These are phyloP conservation scores for Xylariaceae sp. DNA, from an alignment of 2,329 filamentous ascomycete genomes.

Conservation along the genomic window DNA sequence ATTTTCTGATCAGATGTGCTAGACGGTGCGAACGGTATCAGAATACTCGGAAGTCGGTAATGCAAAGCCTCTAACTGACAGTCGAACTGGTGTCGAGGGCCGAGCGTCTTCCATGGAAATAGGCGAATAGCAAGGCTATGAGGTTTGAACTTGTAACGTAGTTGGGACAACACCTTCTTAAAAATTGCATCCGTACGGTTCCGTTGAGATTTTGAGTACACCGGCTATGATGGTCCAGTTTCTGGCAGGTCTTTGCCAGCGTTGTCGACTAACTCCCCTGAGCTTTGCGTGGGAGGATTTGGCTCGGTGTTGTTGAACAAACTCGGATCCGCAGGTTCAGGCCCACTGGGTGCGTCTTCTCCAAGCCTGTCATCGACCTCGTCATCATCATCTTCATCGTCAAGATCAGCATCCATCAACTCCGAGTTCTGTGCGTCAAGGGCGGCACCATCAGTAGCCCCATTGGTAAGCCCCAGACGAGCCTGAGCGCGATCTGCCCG, in stretches of 20 bases:
- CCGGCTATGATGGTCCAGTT: neutral
- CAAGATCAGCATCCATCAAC: neutral
- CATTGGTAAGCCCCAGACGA: conserved; percentile 3
- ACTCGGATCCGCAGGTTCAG: neutral
- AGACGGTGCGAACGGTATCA: too few species aligned
- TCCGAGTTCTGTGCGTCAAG: neutral
- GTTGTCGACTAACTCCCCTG: neutral
- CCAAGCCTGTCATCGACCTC: conserved; percentile 5
- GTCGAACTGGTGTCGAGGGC: neutral
- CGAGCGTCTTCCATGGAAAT: neutral
- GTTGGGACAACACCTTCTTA: neutral
- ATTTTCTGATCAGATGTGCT: too few species aligned
- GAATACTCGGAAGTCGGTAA: too few species aligned
- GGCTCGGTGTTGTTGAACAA: neutral
- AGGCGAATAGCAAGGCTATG: neutral
- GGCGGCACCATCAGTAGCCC: neutral
- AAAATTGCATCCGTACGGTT: neutral
- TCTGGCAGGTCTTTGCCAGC: neutral
- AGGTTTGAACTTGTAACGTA: neutral
- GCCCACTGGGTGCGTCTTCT: conserved; percentile 7
- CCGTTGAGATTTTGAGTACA: neutral
- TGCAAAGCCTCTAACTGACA: neutral
- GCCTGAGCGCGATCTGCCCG: conserved; percentile 6
- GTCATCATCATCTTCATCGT: conserved; percentile 8
- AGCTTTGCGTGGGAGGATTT: neutral